Evolutionary conservation across 768 basidiomycete genomes (phyloP), one percentile per base, ranked within the genome.

Genomic region (Sistotremastrum suecicum): DNA sequence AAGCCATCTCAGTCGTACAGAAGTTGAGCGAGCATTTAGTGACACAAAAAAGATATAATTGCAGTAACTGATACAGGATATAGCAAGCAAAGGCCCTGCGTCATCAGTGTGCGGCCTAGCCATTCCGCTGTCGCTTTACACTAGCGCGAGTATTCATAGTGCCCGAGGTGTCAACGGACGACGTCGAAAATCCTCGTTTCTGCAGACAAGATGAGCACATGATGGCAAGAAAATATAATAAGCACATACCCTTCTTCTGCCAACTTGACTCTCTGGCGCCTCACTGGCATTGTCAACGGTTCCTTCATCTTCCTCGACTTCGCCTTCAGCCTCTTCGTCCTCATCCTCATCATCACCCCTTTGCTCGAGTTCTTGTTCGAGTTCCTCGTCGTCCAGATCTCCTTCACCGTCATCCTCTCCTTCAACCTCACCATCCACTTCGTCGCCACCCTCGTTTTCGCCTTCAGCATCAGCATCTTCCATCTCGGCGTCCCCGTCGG

Each of bases 141-240:
- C 61, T 72, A 36, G 70, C 63, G 47, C 75, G 65, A 28, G 71
- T 69, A 11, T 72, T 62, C 33, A 64, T 49, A 10, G 74, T 73
- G 34, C 66, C 71, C 31, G 72, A 66, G 11, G 83, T 83, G 52
- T 85, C 84, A 12, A 82, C 76, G 3, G 83, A 87, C 9, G 83
- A 84, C 38, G 76, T 69, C 1, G 84, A 86, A 65, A 82, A 84
- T 32, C 83, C 71, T 38, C 77, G 74, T 10, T 66, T 56, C 75
- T 75, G 50, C 9, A n/a, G 39, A 30, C 12, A 43, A 6, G 11
- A 48, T 50, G 39, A 52, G 34, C 42, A 34, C 34, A 31, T 10
- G 7, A 40, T 42, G 41, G 20, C 34, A 12, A 41, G 9, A 29
- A 34, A 41, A 38, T 45, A 20, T 3, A 49, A 33, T n/a, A 46